These are phyloP conservation scores for Colletotrichum sojae DNA, from an alignment of 2,329 filamentous ascomycete genomes.

Conservation along the genomic window DNA sequence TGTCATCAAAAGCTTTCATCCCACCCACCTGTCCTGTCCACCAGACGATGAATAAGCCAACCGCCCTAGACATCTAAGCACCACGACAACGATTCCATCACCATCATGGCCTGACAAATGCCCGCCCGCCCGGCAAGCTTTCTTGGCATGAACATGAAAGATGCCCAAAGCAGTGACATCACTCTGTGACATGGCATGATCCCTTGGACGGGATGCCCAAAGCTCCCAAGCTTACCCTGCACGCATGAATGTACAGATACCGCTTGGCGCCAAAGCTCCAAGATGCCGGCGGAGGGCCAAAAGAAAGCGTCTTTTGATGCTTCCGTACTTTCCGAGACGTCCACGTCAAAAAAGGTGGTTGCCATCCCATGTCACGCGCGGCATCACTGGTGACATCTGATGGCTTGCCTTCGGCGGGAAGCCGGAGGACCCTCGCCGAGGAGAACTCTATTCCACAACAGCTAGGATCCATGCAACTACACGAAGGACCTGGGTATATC, in stretches of 20 bases:
- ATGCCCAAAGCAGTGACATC: constrained; percentile 21
- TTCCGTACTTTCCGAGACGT: constrained; percentile 25
- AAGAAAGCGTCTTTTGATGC: neutral
- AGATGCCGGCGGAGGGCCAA: neutral
- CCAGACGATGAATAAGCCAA: too few species aligned
- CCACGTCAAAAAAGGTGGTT: neutral
- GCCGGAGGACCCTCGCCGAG: neutral
- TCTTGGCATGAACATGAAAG: constrained; percentile 23
- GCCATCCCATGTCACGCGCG: constrained; percentile 5
- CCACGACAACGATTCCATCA: neutral
- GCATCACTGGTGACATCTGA: neutral
- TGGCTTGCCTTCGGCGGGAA: neutral
- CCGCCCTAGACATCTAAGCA: too few species aligned
- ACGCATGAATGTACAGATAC: neutral
- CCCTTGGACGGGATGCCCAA: neutral
- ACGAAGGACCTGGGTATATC: constrained; percentile 10
- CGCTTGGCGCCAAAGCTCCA: neutral
- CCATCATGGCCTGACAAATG: neutral
- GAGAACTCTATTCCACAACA: constrained; percentile 22
- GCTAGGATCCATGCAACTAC: neutral
- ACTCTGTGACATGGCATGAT: constrained; percentile 1
- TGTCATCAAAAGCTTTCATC: too few species aligned
- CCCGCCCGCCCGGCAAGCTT: neutral
- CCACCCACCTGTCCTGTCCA: too few species aligned
- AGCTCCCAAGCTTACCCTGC: constrained; percentile 1